phyloP scores from a whole-genome alignment of 2,329 filamentous ascomycete genomes.

The Leptoxyphium fumago region DNA sequence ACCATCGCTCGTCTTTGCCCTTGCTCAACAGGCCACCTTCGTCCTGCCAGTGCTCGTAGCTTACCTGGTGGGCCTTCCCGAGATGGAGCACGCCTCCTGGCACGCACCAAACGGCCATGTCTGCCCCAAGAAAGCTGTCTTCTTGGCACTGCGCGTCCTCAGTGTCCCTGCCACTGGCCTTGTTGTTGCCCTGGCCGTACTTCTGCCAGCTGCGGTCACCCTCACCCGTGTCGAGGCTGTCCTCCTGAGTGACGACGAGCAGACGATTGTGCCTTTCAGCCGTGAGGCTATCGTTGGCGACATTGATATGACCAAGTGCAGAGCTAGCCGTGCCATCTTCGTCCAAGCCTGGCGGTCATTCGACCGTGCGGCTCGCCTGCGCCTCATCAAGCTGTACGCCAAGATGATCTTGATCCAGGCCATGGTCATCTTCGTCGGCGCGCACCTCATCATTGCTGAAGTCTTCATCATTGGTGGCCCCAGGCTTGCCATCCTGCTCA shows the following conservation, averaged over 20 bases:
- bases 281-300: constrained; percentile 57
- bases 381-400: constrained; percentile 58
- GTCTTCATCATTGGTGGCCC: constrained; percentile 17
- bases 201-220: constrained; percentile 66
- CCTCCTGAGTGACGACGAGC: constrained; percentile 64
- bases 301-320: constrained; percentile 57
- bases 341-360: constrained; percentile 69
- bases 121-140: constrained; percentile 12
- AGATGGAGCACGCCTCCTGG: constrained; percentile 16
- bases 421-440: constrained; percentile 12
- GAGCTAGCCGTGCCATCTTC: constrained; percentile 43
- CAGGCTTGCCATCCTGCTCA: constrained; percentile 11
- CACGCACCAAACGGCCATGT: constrained; percentile 10
- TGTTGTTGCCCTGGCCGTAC: constrained; percentile 47
- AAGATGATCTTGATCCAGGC: constrained; percentile 49
- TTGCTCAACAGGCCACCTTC: constrained; percentile 36
- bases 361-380: constrained; percentile 53
- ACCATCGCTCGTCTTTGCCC: constrained; percentile 50
- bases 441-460: constrained; percentile 14
- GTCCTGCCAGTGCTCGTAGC: constrained; percentile 34
- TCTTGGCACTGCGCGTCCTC: constrained; percentile 28
- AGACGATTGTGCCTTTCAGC: constrained; percentile 82
- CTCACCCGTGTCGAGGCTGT: constrained; percentile 77
- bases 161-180: constrained; percentile 22
- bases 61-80: constrained; percentile 32